phyloP scores from a whole-genome alignment of 257 asterid species.

The Apocynum venetum region DNA sequence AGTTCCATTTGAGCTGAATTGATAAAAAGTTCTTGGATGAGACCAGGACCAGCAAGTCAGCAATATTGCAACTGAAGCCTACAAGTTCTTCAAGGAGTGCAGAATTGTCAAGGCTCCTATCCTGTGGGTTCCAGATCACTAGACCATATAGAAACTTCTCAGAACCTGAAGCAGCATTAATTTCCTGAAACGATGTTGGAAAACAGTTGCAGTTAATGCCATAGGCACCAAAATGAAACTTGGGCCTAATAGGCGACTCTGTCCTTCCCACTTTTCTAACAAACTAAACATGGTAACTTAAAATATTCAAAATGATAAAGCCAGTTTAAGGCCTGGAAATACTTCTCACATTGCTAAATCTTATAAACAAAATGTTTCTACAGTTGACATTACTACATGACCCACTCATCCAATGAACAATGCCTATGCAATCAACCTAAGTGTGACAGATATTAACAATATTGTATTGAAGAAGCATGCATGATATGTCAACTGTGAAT shows the following conservation, averaged over 20 bases:
- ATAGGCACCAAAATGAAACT: neutral
- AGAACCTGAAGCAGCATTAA: neutral
- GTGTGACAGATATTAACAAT: neutral
- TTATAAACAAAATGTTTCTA: neutral
- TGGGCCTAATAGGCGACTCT: too few species aligned
- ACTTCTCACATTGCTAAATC: neutral
- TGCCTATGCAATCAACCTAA: neutral
- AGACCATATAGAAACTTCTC: neutral
- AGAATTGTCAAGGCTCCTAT: neutral
- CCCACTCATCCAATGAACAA: neutral
- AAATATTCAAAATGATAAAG: neutral
- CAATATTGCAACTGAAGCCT: neutral
- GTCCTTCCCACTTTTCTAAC: neutral
- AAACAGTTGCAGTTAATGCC: neutral
- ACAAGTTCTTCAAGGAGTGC: neutral
- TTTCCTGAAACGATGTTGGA: neutral
- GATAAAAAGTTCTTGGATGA: neutral
- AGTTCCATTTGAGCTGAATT: neutral
- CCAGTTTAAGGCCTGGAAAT: neutral
- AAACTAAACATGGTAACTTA: neutral
- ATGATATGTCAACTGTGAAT: neutral
- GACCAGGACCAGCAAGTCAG: neutral
- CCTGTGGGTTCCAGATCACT: neutral
- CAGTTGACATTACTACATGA: neutral
- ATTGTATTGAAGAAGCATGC: neutral